Evolutionary conservation across 2,329 filamentous ascomycete species (phyloP).

Genomic region (Calonectria crousiana): DNA sequence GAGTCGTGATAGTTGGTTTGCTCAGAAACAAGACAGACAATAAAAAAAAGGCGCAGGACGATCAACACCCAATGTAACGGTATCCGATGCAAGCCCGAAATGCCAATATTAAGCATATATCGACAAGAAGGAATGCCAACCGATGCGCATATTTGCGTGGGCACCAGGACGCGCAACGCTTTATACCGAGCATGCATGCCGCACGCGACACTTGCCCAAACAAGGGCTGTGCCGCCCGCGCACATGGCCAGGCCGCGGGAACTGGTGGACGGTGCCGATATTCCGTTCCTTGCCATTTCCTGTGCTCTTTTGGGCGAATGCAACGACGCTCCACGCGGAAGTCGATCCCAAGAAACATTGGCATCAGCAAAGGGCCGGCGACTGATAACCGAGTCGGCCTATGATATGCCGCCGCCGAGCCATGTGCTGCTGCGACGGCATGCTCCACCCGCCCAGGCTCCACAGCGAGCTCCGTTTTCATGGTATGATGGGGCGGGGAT

Average conservation of each 20-base stretch:
- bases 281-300: constrained; percentile 2
- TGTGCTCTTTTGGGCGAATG: not conserved
- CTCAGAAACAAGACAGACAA: not conserved
- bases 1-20: not conserved
- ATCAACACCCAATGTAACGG: not conserved
- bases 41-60: not conserved
- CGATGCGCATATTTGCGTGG: not conserved
- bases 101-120: constrained; percentile 6
- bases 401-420: not conserved
- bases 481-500: not conserved
- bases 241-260: not conserved
- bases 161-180: not conserved
- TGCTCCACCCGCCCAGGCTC: not conserved
- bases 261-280: constrained; percentile 9
- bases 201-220: constrained; percentile 6
- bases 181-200: constrained; percentile 11
- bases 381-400: constrained; percentile 14
- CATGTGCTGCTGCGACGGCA: constrained; percentile 2
- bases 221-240: not conserved
- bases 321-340: constrained; percentile 1
- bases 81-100: not conserved
- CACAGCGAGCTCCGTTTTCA: constrained; percentile 7
- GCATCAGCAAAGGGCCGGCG: not conserved
- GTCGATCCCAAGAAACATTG: not conserved
- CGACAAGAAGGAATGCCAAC: not conserved